These are phyloP conservation scores for Cercophora newfieldiana DNA, from an alignment of 495 filamentous ascomycete genomes.

Conservation along the genomic window DNA sequence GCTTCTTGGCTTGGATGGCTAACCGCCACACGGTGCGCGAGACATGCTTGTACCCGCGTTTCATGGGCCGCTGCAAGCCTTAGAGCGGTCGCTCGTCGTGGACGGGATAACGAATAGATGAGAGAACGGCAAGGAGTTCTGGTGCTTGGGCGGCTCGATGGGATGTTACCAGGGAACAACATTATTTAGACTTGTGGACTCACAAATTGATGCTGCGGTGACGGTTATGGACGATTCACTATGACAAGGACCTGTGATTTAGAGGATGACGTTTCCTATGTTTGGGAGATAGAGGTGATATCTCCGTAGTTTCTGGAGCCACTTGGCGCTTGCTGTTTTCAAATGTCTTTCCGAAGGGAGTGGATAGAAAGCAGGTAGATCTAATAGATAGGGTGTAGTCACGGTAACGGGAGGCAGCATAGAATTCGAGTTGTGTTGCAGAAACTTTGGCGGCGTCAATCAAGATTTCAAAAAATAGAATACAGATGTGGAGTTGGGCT, in stretches of 20 bases:
- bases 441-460: background rate
- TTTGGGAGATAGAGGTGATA: background rate
- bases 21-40: constrained; percentile 89
- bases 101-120: background rate
- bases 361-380: too few relatives aligned
- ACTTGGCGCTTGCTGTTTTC: background rate
- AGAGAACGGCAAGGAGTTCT: background rate
- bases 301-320: background rate
- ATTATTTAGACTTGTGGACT: background rate
- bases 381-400: background rate
- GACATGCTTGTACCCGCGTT: constrained; percentile 87
- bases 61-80: constrained; percentile 90
- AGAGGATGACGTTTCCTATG: background rate
- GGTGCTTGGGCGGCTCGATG: constrained; percentile 1
- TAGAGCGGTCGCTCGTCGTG: constrained; percentile 41
- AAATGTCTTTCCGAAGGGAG: too few relatives aligned
- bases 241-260: background rate
- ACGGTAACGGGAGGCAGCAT: background rate
- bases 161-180: background rate
- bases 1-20: constrained; percentile 96
- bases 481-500: background rate
- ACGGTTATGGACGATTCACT: background rate
- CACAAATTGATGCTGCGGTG: background rate
- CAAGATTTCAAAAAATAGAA: background rate
- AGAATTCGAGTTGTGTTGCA: background rate